phyloP scores from a whole-genome alignment of 2,329 filamentous ascomycete species.

The Beauveria medogensis region DNA sequence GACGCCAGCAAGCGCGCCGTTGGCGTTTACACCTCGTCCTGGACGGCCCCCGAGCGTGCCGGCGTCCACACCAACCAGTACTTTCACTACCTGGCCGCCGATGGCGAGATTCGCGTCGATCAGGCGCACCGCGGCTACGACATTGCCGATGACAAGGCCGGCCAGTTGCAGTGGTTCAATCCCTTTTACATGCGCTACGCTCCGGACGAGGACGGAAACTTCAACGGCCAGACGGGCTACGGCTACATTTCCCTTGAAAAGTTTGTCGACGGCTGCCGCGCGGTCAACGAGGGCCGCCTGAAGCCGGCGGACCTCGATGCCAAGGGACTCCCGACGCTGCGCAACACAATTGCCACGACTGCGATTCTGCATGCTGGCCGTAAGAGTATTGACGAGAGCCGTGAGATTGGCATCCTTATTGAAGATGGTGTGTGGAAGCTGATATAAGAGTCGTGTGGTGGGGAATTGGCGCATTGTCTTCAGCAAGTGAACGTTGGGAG shows the following conservation, averaged over 20 bases:
- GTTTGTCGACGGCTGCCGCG: slow-evolving; percentile 80
- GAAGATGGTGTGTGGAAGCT: slow-evolving; percentile 61
- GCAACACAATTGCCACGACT: slow-evolving; percentile 84
- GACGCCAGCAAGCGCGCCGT: slow-evolving; percentile 67
- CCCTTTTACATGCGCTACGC: slow-evolving; percentile 95
- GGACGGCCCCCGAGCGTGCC: slow-evolving; percentile 87
- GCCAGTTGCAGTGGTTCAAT: slow-evolving; percentile 77
- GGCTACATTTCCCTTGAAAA: slow-evolving; percentile 94
- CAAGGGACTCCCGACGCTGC: slow-evolving; percentile 74
- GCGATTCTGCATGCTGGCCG: slow-evolving; percentile 85
- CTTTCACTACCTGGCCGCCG: slow-evolving; percentile 84
- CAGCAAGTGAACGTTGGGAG: too few species aligned
- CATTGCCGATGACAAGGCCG: slow-evolving; percentile 70
- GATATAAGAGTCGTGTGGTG: slow-evolving; percentile 25
- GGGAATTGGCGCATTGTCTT: background rate
- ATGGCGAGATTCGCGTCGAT: slow-evolving; percentile 81
- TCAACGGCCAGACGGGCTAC: slow-evolving; percentile 83
- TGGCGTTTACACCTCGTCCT: slow-evolving; percentile 86
- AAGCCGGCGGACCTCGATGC: slow-evolving; percentile 70
- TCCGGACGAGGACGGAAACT: slow-evolving; percentile 91
- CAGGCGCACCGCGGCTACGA: slow-evolving; percentile 94
- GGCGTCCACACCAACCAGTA: slow-evolving; percentile 97
- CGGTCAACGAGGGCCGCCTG: slow-evolving; percentile 64
- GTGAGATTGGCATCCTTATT: slow-evolving; percentile 66
- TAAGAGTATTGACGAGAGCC: slow-evolving; percentile 72